Conservation (phyloP, 1,284 basidiomycete species). For the Trichosporon sp. region DNA sequence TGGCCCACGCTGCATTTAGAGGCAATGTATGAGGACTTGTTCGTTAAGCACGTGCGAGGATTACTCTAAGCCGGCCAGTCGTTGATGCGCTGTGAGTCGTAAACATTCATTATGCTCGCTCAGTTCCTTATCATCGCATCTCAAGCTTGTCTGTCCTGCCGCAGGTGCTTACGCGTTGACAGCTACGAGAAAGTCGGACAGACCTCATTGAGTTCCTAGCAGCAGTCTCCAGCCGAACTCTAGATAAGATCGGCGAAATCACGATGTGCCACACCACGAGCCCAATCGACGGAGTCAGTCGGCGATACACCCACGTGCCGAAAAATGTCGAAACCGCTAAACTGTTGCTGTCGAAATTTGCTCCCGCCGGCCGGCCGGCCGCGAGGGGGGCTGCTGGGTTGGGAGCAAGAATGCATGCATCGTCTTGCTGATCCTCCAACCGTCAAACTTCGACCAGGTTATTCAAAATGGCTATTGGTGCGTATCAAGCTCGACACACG, state of each 20-base stretch:
- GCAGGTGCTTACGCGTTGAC: too few relatives aligned
- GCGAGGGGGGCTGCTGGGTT: not conserved
- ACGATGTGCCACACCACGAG: not conserved
- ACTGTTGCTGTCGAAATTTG: not conserved
- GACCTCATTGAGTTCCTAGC: not conserved
- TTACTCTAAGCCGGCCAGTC: too few relatives aligned
- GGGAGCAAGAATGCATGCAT: not conserved
- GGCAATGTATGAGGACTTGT: too few relatives aligned
- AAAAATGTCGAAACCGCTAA: not conserved
- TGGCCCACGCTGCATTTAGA: too few relatives aligned
- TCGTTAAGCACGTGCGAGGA: too few relatives aligned
- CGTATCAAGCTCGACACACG: not conserved
- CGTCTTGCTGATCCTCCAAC: conserved; percentile 2
- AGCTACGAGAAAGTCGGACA: too few relatives aligned
- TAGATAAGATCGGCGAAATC: not conserved
- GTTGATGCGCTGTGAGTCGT: too few relatives aligned
- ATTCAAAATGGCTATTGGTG: not conserved
- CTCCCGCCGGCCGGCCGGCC: not conserved
- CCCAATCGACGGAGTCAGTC: not conserved
- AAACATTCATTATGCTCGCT: too few relatives aligned
- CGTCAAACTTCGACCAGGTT: conserved; percentile 1
- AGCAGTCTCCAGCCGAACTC: not conserved
- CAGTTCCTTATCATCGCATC: too few relatives aligned
- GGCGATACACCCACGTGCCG: not conserved
- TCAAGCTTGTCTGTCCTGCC: too few relatives aligned